Evolutionary conservation across 1,139 yeast genomes (phyloP).

Genomic region (Debaryomyces sp.): DNA sequence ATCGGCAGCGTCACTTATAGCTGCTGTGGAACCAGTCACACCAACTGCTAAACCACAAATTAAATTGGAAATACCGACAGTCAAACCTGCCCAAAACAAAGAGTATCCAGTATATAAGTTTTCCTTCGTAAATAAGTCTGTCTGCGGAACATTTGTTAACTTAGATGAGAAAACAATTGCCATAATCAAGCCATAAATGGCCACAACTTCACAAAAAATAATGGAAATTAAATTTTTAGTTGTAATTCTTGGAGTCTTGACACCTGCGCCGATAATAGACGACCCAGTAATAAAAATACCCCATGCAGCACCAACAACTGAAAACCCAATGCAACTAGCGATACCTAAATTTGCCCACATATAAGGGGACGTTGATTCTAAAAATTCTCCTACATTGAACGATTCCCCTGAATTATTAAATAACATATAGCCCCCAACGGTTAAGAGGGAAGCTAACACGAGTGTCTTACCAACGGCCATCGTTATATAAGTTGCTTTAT

Average conservation of each 20-base stretch:
- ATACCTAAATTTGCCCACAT: slow-evolving; percentile 97
- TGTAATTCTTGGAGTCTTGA: slow-evolving; percentile 94
- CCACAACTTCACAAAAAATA: slow-evolving; percentile 99
- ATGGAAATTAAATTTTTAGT: slow-evolving; percentile 95
- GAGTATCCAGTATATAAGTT: slow-evolving; percentile 93
- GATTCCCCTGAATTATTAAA: slow-evolving; percentile 91
- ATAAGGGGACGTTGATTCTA: slow-evolving; percentile 87
- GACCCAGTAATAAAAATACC: slow-evolving; percentile 97
- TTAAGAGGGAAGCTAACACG: slow-evolving; percentile 31
- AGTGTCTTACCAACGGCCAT: slow-evolving; percentile 27
- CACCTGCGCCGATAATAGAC: slow-evolving; percentile 96
- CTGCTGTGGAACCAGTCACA: slow-evolving; percentile 97
- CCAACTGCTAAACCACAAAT: slow-evolving; percentile 99
- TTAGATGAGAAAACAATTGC: slow-evolving; percentile 96
- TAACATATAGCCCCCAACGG: slow-evolving; percentile 68
- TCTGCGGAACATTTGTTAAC: slow-evolving; percentile 66
- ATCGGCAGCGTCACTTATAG: slow-evolving; percentile 98
- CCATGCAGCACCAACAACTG: slow-evolving; percentile 99
- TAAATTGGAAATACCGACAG: slow-evolving; percentile 91
- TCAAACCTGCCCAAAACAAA: slow-evolving; percentile 96
- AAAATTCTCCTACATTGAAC: slow-evolving; percentile 87
- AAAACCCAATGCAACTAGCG: slow-evolving; percentile 88
- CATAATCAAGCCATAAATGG: slow-evolving; percentile 96
- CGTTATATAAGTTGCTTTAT: background rate
- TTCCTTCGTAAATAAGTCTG: slow-evolving; percentile 69